Conservation (phyloP, 2,329 filamentous ascomycete genomes). For the Colletotrichum higginsianum region DNA sequence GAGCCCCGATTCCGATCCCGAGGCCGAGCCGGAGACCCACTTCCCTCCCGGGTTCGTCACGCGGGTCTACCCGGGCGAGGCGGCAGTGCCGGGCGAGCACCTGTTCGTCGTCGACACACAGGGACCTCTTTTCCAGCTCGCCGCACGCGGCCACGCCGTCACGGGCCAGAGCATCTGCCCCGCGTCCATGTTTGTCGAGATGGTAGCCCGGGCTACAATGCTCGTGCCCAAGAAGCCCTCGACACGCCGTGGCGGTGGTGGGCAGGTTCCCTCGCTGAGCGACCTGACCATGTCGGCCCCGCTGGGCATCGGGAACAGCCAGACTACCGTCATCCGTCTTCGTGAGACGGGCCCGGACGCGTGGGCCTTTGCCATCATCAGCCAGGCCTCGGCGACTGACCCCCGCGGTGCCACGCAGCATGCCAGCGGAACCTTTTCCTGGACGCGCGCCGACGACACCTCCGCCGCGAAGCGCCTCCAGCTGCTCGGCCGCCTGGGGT, state of each 20-base stretch:
- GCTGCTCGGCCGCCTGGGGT: not conserved
- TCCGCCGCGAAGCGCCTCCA: not conserved
- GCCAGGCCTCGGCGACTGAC: not conserved
- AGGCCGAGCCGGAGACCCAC: not conserved
- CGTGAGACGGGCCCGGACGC: not conserved
- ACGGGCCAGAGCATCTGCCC: not conserved
- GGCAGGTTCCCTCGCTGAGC: not conserved
- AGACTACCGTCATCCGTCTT: not conserved
- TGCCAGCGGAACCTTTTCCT: not conserved
- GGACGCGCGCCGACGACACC: not conserved
- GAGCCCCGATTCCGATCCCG: not conserved
- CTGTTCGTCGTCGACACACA: too few relatives aligned
- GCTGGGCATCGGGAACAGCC: not conserved
- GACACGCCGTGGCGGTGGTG: not conserved
- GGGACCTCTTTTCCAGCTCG: not conserved
- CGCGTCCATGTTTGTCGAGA: conserved; percentile 1
- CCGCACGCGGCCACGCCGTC: not conserved
- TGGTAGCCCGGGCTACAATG: not conserved
- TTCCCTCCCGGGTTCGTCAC: not conserved
- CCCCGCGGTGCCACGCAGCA: not conserved
- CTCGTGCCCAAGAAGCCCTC: not conserved
- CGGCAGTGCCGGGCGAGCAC: too few relatives aligned
- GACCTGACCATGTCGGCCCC: not conserved
- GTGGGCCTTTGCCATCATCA: not conserved
- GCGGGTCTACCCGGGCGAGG: not conserved